These are phyloP conservation scores for Uromyces viciae-fabae DNA, from an alignment of 1,284 basidiomycete genomes.

Conservation along the genomic window DNA sequence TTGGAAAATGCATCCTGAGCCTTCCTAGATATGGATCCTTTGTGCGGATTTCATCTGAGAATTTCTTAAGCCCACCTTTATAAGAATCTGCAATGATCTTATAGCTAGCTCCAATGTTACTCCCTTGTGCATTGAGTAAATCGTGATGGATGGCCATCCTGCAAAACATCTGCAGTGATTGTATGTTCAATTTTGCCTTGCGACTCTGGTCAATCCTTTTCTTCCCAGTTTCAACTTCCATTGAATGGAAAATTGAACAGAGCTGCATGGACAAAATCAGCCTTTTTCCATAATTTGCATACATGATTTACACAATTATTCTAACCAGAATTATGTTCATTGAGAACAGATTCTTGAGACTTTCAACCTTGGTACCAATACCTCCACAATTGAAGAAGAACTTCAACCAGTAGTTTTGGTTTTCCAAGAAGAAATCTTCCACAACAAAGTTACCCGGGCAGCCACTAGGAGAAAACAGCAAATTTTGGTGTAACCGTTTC, in stretches of 20 bases:
- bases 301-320: neutral
- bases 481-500: neutral
- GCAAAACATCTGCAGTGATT: neutral
- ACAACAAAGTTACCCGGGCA: neutral
- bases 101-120: neutral
- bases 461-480: neutral
- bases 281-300: neutral
- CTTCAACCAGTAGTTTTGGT: neutral
- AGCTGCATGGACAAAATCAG: neutral
- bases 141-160: neutral
- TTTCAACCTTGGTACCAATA: neutral
- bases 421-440: neutral
- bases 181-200: neutral
- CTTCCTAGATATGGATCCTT: neutral
- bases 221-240: neutral
- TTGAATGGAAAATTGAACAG: neutral
- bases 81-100: neutral
- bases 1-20: neutral
- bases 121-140: neutral
- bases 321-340: neutral
- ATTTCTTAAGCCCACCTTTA: neutral
- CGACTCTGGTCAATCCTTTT: neutral
- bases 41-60: neutral
- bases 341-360: neutral
- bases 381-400: neutral